These are phyloP conservation scores for Trichoderma simmonsii DNA, from an alignment of 2,329 filamentous ascomycete species.

Conservation along the genomic window DNA sequence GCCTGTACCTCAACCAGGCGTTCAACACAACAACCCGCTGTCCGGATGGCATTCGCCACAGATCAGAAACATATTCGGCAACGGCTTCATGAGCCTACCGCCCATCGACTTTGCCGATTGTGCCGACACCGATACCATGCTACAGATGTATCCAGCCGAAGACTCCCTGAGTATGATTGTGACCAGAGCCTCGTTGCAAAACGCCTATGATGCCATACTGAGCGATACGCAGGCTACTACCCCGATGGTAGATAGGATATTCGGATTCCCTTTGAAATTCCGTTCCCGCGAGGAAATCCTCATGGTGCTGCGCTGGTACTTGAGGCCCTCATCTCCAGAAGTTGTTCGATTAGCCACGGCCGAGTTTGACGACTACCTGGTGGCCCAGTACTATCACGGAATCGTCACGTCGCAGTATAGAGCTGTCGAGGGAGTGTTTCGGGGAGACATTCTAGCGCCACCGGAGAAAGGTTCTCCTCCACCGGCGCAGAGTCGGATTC, in stretches of 20 bases:
- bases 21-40: not conserved
- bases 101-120: not conserved
- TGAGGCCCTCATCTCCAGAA: not conserved
- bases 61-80: not conserved
- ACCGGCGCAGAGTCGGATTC: not conserved
- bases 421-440: not conserved
- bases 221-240: not conserved
- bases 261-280: constrained; percentile 4
- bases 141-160: not conserved
- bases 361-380: constrained; percentile 8
- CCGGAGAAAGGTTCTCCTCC: not conserved
- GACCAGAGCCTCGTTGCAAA: not conserved
- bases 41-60: not conserved
- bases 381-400: constrained; percentile 7
- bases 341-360: not conserved
- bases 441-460: not conserved
- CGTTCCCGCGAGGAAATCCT: constrained; percentile 5
- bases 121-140: not conserved
- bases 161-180: not conserved
- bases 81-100: constrained; percentile 2
- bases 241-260: not conserved
- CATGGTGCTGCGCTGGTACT: constrained; percentile 6
- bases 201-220: not conserved
- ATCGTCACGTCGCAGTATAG: not conserved
- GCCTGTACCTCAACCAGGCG: not conserved